phyloP scores from a whole-genome alignment of 2,329 filamentous ascomycete species.

The Huntiella abstrusa region DNA sequence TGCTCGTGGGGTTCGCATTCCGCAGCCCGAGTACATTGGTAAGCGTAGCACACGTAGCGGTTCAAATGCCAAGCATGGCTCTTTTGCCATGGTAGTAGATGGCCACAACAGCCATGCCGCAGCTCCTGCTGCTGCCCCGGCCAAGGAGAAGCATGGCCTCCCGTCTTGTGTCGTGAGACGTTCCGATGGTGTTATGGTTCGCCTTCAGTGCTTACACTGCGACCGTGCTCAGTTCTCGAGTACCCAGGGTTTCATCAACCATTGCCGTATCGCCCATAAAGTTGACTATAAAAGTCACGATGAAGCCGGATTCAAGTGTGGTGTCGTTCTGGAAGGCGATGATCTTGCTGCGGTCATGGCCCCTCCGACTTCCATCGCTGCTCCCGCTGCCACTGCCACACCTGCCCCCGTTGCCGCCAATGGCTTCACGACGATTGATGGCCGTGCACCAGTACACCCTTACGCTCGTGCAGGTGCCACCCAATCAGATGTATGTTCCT shows the following conservation, averaged over 20 bases:
- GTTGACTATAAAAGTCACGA: conserved; percentile 92
- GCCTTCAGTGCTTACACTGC: conserved; percentile 79
- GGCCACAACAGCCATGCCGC: conserved; percentile 17
- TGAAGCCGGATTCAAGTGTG: conserved; percentile 74
- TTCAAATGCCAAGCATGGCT: conserved; percentile 33
- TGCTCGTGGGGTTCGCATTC: conserved; percentile 57
- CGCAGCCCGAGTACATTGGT: conserved; percentile 32
- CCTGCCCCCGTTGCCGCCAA: background rate
- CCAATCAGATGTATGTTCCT: conserved; percentile 11
- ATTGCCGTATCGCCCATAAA: conserved; percentile 89
- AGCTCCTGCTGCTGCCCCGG: conserved; percentile 46
- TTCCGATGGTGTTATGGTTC: conserved; percentile 69
- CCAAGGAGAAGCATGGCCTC: conserved; percentile 57
- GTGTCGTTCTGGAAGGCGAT: conserved; percentile 50
- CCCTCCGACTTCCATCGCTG: background rate
- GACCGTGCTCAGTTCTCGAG: conserved; percentile 82
- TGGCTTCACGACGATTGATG: background rate
- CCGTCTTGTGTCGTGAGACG: conserved; percentile 64
- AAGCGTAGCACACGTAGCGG: conserved; percentile 28
- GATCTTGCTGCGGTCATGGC: conserved; percentile 5
- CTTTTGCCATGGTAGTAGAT: background rate
- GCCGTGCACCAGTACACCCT: conserved; percentile 1
- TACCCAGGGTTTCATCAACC: conserved; percentile 98
- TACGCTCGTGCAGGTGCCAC: conserved; percentile 5
- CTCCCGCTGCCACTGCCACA: background rate